Percentiles rank a stretch among this genome's conserved stretches.
These are phyloP conservation scores for Annulohypoxylon moriforme DNA, from an alignment of 495 filamentous ascomycete genomes.

Conservation along the genomic window DNA sequence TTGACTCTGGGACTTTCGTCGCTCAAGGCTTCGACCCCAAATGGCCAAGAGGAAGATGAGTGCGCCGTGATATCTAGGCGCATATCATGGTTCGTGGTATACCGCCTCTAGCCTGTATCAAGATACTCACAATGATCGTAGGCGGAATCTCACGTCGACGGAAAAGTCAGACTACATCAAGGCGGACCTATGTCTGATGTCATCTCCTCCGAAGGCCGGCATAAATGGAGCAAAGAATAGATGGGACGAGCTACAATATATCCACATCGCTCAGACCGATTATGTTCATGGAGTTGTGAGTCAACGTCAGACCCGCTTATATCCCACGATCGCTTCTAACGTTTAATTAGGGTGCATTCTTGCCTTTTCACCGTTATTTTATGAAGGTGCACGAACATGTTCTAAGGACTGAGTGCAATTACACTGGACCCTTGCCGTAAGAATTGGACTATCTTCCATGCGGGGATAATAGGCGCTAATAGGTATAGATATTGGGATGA, in stretches of 20 bases:
- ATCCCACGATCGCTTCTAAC: background rate
- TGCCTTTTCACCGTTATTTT: constrained; percentile 65
- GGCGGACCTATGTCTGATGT: constrained; percentile 61
- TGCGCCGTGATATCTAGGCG: constrained; percentile 15
- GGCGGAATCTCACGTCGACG: constrained; percentile 51
- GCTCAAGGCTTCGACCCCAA: background rate
- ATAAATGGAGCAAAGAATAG: constrained; percentile 48
- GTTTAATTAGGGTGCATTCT: constrained; percentile 50
- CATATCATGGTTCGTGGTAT: constrained; percentile 19
- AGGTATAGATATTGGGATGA: constrained; percentile 62
- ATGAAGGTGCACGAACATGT: constrained; percentile 57
- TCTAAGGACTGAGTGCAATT: constrained; percentile 58
- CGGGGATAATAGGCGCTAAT: background rate
- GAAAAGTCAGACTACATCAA: constrained; percentile 57
- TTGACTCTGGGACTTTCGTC: constrained; percentile 5
- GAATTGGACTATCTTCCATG: constrained; percentile 27
- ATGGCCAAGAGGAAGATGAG: constrained; percentile 2
- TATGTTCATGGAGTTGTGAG: constrained; percentile 54
- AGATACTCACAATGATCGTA: constrained; percentile 19
- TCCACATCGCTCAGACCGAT: constrained; percentile 48
- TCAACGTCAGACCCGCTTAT: background rate
- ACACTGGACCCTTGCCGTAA: constrained; percentile 59
- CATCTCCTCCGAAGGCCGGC: constrained; percentile 41
- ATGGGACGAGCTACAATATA: constrained; percentile 60
- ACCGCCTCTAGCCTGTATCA: background rate